Base-by-base conservation (phyloP, 1,139 yeast species). In the Scheffersomyces titani region DNA sequence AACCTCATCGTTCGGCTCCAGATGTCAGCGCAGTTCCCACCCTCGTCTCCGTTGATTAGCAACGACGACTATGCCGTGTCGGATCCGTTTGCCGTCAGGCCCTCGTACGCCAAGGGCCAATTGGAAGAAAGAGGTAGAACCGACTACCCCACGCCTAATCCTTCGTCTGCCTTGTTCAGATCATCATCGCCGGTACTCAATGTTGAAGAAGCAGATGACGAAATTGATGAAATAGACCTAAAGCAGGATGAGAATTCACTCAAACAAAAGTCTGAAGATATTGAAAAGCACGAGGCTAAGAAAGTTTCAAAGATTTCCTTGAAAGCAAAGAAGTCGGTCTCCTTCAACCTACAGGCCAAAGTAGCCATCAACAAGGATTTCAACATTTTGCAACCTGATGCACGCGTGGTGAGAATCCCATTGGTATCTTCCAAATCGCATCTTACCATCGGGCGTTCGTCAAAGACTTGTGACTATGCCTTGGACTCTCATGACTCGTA, bases 401-500 rank as follows among this genome's bases (percentile, higher is more conserved):
- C 73, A 18, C 62, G 67, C 19, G 79, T 81, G 40, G 67, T 74
- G 57, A 69, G 79, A 52, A 69, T 80, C 20, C 82, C 80, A 1
- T 71, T 78, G 53, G 54, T 66, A 21, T 55, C 68, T 2, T 57
- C 61, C 40, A 67, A 67, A 50, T 57, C 67, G 11, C 66, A 68
- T 22, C 62, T 78, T 50, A 63, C 70, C 9, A 71, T 90, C 57
- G 96, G 96, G 6, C 78, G 96, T 60, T 87, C 92, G 5, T 84
- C 91, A 19, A 78, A 81, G 67, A 74, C 86, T 20, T 81, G 89
- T 61, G 88, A 85, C 57, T 84, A 84, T 64, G 83, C 82, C 55
- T 75, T 88, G 57, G 74, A 82, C 52, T 74, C 86, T 51, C 73
- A 71, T 4, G 83, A 89, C 68, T 86, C 85, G 66, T 80, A 81